Base-by-base conservation (phyloP, 2,329 filamentous ascomycete species). In the Colletotrichum camelliae region DNA sequence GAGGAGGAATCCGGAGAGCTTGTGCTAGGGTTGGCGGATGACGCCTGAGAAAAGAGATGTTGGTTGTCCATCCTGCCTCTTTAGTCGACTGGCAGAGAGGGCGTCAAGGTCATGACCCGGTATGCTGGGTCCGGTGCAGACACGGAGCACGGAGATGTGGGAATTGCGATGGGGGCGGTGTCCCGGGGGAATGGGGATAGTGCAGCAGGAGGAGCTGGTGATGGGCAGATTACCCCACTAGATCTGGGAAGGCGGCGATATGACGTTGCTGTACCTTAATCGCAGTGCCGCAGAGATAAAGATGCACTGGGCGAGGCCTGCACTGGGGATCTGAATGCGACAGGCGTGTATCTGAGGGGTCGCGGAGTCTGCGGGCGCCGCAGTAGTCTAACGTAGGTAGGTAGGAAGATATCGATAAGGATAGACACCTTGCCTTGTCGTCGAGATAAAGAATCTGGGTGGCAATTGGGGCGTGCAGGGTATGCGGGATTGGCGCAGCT, bases 121-220 rank as follows among this genome's bases (percentile, higher is more conserved):
- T 52, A 55, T 75, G 61, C 62, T 76, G 60, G 60, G 67, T 55
- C 48, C 48, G 68, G 48, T 7, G 37, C 58, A 35, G 35, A 61
- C 24, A 69, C 57, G 62, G 35, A 52, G 58, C 70, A 52, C 73
- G 70, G 58, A 73, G 70, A 55, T 73, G 74, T 74, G 70, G 64
- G 65, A 76, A 66, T 74, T 74, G 29, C 33, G 70, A 73, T 66
- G 65, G 70, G 58, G 65, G 55, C 43, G 39, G 35, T 10, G 61
- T 62, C 24, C 60, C 64, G 6, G 52, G 67, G 70, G 60, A 57
- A 65, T 60, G 60, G 69, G 29, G 70, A 48, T n/a, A n/a, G n/a
- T 13, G 43, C 43, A 60, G 29, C 67, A 67, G 72, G 29, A 60
- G 68, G 31, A 57, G 31, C 35, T 43, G 39, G 4, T 33, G 58